Evolutionary conservation across 2,329 filamentous ascomycete species (phyloP), one percentile per base, ranked within the genome.

Genomic region (Aplosporella prunicola): DNA sequence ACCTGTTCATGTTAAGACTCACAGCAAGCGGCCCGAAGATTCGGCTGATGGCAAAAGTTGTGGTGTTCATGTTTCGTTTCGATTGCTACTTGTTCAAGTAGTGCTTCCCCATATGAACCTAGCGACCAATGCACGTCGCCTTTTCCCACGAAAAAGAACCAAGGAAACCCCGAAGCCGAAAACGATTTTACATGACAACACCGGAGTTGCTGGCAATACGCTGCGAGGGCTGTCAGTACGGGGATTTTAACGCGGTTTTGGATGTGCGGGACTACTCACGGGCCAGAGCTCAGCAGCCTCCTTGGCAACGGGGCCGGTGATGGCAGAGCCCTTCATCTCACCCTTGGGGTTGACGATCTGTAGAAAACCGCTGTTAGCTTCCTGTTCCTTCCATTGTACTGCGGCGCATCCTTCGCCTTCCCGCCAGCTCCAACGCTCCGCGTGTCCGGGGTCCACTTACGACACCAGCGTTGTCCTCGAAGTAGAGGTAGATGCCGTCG

Each of bases 261-360:
- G 8, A 17, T 6, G 11, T 23, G 6, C 25, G 18, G 34, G 20
- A 30, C 28, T 46, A 77, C 82, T 72, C 76, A 89, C 85, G 66
- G 91, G 91, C 91, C 91, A 98, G 61, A 98, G 78, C 76, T 98
- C 91, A 68, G 91, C 91, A 66, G 91, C 91, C 76, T 98, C 91
- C 82, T 98, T 98, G 69, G 89, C 91, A 64, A 98, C 89, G 58
- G 91, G 91, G 57, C 91, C 91, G 58, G 91, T 98, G 68, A 98
- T 98, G 68, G 91, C 91, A 51, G 87, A 95, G 65, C 91, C 91
- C 83, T 98, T 98, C 91, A 98, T 98, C 76, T 98, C 91, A 74
- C 91, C 91, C 84, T 98, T 98, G 71, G 89, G 87, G 78, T 98
- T 98, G 77, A 98, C 91, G 63, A 98, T 98, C 84, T 91, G 61